Evolutionary conservation across 495 filamentous ascomycete genomes (phyloP).

Genomic region (Penicillium subrubescens): DNA sequence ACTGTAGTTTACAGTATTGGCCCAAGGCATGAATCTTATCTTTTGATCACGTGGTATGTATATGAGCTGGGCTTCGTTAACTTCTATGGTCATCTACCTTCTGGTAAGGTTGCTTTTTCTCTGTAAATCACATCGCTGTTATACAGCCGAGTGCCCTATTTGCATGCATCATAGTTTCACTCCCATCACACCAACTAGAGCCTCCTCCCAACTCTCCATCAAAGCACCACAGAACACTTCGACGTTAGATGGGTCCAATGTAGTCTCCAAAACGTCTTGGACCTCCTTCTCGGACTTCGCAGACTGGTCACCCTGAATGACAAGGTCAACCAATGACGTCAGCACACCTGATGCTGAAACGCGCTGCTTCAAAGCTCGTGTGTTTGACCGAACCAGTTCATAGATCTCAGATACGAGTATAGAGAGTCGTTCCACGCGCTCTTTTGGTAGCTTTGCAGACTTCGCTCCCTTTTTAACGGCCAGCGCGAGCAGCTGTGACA

Average conservation of each 20-base stretch:
- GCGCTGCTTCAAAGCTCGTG: slow-evolving; percentile 38
- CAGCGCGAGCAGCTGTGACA: slow-evolving; percentile 33
- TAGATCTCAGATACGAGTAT: slow-evolving; percentile 33
- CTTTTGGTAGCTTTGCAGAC: slow-evolving; percentile 36
- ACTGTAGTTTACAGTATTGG: background rate
- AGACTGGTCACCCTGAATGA: slow-evolving; percentile 30
- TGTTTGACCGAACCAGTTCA: slow-evolving; percentile 37
- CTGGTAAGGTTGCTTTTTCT: background rate
- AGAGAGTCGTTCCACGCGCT: slow-evolving; percentile 33
- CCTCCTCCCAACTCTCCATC: slow-evolving; percentile 53
- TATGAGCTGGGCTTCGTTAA: background rate
- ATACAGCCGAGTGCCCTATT: background rate
- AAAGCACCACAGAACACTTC: slow-evolving; percentile 47
- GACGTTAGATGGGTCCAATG: slow-evolving; percentile 37
- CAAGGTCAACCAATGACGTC: slow-evolving; percentile 39
- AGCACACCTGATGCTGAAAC: slow-evolving; percentile 43
- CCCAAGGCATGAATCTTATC: slow-evolving; percentile 11
- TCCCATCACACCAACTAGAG: slow-evolving; percentile 39
- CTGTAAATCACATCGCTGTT: background rate
- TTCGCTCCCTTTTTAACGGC: slow-evolving; percentile 39
- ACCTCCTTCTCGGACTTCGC: slow-evolving; percentile 33
- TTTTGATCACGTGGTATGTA: slow-evolving; percentile 8
- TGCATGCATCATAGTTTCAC: slow-evolving; percentile 33
- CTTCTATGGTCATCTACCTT: background rate
- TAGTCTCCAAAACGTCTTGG: slow-evolving; percentile 34